Evolutionary conservation across 1,284 basidiomycete genomes (phyloP).

Genomic region (Malassezia caprae): DNA sequence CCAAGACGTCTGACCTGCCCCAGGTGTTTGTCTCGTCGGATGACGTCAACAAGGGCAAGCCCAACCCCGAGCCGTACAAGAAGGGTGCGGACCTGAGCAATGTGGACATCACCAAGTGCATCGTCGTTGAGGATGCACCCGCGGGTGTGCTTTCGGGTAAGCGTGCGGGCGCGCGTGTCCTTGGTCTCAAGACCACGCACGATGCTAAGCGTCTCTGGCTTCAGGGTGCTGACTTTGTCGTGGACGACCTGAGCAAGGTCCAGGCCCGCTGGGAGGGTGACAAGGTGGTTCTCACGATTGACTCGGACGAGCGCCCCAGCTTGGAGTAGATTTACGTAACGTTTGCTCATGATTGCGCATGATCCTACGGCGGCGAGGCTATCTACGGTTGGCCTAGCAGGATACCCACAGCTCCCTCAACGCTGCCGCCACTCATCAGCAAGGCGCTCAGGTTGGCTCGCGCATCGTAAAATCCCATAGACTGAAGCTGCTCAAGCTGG

Average conservation of each 20-base stretch:
- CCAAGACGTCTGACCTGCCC: slow-evolving; percentile 24
- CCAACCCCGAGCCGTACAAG: slow-evolving; percentile 44
- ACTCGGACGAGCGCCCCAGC: slow-evolving; percentile 22
- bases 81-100: slow-evolving; percentile 30
- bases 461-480: slow-evolving; percentile 42
- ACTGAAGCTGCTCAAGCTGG: slow-evolving; percentile 42
- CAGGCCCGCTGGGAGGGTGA: slow-evolving; percentile 35
- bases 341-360: neutral
- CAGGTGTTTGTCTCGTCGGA: slow-evolving; percentile 40
- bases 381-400: slow-evolving; percentile 21
- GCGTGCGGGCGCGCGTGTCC: slow-evolving; percentile 35
- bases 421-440: slow-evolving; percentile 37
- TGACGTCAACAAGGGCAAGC: slow-evolving; percentile 38
- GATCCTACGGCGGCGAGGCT: neutral
- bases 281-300: slow-evolving; percentile 28
- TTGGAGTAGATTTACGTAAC: slow-evolving; percentile 3
- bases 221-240: slow-evolving; percentile 38
- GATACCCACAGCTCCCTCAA: slow-evolving; percentile 37
- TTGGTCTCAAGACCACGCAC: slow-evolving; percentile 41
- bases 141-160: slow-evolving; percentile 39
- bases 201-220: slow-evolving; percentile 31
- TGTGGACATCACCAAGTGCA: slow-evolving; percentile 29
- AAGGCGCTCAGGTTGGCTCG: slow-evolving; percentile 38
- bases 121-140: slow-evolving; percentile 46
- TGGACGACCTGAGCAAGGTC: slow-evolving; percentile 37